A percentile compares a stretch with the other conserved stretches of the same genome.
Evolutionary conservation across 805 yeast genomes (phyloP).

Genomic region (Kodamaea hsintzibuensis): DNA sequence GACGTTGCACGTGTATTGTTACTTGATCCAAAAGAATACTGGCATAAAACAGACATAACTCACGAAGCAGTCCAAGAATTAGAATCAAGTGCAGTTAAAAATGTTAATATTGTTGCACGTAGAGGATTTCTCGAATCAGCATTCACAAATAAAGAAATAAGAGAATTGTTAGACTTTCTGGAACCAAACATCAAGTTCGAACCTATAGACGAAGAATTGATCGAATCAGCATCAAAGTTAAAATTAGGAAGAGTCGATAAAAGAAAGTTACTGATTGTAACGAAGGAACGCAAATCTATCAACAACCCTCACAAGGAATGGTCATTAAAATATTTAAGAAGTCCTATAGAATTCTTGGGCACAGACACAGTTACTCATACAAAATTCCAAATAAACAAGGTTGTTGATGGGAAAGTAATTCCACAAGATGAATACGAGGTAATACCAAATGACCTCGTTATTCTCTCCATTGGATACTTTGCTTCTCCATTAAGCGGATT

Average conservation of each 20-base stretch:
- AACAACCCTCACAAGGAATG: slow-evolving; percentile 40
- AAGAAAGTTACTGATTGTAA: slow-evolving; percentile 62
- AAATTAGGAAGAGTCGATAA: slow-evolving; percentile 56
- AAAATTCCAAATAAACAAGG: slow-evolving; percentile 48
- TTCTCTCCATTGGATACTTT: slow-evolving; percentile 81
- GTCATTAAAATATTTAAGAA: slow-evolving; percentile 67
- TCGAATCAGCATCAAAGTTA: slow-evolving; percentile 27
- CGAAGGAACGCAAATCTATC: slow-evolving; percentile 1
- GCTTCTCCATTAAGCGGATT: slow-evolving; percentile 66
- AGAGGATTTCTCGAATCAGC: slow-evolving; percentile 85
- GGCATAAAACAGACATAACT: slow-evolving; percentile 75
- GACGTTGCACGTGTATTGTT: slow-evolving; percentile 83
- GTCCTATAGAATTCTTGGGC: slow-evolving; percentile 58
- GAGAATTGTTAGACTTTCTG: slow-evolving; percentile 73
- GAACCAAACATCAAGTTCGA: slow-evolving; percentile 48
- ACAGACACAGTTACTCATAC: slow-evolving; percentile 41
- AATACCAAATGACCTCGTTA: slow-evolving; percentile 61
- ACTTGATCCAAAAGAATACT: slow-evolving; percentile 52
- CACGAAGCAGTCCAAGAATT: slow-evolving; percentile 57
- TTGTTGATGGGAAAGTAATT: slow-evolving; percentile 40
- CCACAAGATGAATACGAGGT: slow-evolving; percentile 36
- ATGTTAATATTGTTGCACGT: slow-evolving; percentile 77
- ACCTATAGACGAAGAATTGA: slow-evolving; percentile 35
- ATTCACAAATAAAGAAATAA: slow-evolving; percentile 86
- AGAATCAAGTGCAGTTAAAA: slow-evolving; percentile 51